Evolutionary conservation across 352 stramenopile genomes (phyloP).

Genomic region (Pythium guiyangense): DNA sequence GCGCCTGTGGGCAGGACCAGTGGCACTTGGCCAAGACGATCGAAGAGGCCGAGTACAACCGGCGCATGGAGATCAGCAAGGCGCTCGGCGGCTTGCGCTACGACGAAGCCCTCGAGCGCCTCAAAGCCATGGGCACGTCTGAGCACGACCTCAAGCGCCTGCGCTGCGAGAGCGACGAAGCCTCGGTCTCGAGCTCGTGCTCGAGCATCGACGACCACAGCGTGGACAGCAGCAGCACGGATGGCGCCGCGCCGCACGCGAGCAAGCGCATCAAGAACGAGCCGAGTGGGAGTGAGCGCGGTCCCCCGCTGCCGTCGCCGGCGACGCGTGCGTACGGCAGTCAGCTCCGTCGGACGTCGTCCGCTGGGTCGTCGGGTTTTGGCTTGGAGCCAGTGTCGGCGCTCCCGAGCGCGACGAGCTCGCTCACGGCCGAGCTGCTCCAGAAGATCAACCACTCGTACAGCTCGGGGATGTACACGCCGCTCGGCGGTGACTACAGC

Average conservation of each 20-base stretch:
- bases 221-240: neutral
- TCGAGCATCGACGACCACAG: slow-evolving; percentile 9
- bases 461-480: slow-evolving; percentile 18
- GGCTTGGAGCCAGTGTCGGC: slow-evolving; percentile 10
- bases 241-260: neutral
- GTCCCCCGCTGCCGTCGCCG: slow-evolving; percentile 15
- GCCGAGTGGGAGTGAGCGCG: slow-evolving; percentile 10
- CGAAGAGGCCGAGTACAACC: slow-evolving; percentile 81
- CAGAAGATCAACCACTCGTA: slow-evolving; percentile 24
- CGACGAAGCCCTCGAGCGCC: slow-evolving; percentile 65
- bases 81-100: slow-evolving; percentile 76
- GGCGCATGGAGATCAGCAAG: slow-evolving; percentile 82
- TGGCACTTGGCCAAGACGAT: slow-evolving; percentile 81
- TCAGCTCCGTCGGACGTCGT: slow-evolving; percentile 4
- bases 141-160: slow-evolving; percentile 54
- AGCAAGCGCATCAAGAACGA: slow-evolving; percentile 19
- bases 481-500: slow-evolving; percentile 22
- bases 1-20: slow-evolving; percentile 70
- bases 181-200: slow-evolving; percentile 20
- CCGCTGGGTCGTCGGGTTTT: slow-evolving; percentile 4
- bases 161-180: slow-evolving; percentile 32
- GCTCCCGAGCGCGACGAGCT: neutral
- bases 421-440: slow-evolving; percentile 12
- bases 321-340: slow-evolving; percentile 21
- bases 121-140: slow-evolving; percentile 54